These are phyloP conservation scores for Prunus persica DNA, from an alignment of 306 rosid species.

Conservation along the genomic window DNA sequence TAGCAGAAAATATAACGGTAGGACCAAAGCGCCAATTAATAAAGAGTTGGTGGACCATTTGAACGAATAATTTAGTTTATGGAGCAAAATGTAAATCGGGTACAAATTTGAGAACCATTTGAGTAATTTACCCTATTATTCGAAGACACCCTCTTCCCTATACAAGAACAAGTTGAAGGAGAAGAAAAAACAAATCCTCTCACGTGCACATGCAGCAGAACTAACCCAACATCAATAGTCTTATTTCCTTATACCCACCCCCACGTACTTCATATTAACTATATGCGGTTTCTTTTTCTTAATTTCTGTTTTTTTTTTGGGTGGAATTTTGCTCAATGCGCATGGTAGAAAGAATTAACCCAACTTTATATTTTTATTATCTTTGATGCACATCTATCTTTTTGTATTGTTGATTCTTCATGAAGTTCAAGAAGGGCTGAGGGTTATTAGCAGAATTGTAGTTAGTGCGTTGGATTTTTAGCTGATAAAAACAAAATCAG, in stretches of 20 bases:
- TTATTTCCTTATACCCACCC: constrained; percentile 33
- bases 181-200: constrained; percentile 37
- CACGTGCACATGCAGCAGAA: constrained; percentile 32
- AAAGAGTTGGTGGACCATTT: too few relatives aligned
- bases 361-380: not conserved
- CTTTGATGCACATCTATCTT: too few relatives aligned
- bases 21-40: too few relatives aligned
- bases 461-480: too few relatives aligned
- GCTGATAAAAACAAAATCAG: too few relatives aligned
- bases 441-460: too few relatives aligned
- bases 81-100: too few relatives aligned
- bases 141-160: not conserved
- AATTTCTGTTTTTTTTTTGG: not conserved
- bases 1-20: too few relatives aligned
- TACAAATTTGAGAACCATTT: too few relatives aligned
- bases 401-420: too few relatives aligned
- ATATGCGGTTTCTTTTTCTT: not conserved
- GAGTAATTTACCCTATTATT: not conserved
- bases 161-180: constrained; percentile 37
- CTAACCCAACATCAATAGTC: constrained; percentile 8
- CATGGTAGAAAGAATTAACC: not conserved
- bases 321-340: not conserved
- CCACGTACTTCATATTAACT: not conserved
- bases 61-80: too few relatives aligned
- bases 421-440: too few relatives aligned